Evolutionary conservation across 805 yeast species (phyloP).

Genomic region (Babjeviella inositovora): DNA sequence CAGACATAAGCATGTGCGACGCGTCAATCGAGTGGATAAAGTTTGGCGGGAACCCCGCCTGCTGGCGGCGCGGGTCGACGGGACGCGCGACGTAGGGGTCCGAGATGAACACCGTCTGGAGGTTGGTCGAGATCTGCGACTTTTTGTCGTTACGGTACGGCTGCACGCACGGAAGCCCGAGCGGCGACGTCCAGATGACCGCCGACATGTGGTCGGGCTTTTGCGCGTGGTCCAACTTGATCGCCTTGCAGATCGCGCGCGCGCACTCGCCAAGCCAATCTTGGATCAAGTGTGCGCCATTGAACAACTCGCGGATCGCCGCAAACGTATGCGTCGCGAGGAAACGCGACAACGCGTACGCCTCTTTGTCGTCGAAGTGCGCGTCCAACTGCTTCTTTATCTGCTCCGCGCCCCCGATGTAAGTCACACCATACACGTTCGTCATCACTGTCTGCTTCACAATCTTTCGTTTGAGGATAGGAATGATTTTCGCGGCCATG

Average conservation of each 20-base stretch:
- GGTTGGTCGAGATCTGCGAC: constrained; percentile 58
- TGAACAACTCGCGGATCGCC: constrained; percentile 72
- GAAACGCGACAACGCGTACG: constrained; percentile 38
- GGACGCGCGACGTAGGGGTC: constrained; percentile 80
- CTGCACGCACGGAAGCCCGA: constrained; percentile 92
- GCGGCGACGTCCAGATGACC: constrained; percentile 95
- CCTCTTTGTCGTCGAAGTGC: constrained; percentile 23
- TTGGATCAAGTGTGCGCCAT: constrained; percentile 88
- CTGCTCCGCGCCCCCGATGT: constrained; percentile 83
- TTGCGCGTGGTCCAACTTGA: constrained; percentile 22
- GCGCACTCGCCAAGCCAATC: constrained; percentile 94
- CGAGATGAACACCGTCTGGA: constrained; percentile 74
- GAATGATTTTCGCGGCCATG: constrained; percentile 22
- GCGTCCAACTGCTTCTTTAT: constrained; percentile 64
- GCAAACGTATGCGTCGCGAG: constrained; percentile 66
- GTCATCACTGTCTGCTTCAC: constrained; percentile 98
- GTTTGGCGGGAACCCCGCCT: constrained; percentile 90
- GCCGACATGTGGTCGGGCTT: constrained; percentile 61
- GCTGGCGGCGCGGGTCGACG: constrained; percentile 81
- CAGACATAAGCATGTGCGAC: constrained; percentile 88
- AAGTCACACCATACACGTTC: constrained; percentile 93
- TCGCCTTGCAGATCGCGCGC: constrained; percentile 59
- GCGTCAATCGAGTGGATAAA: constrained; percentile 93
- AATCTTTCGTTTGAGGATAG: constrained; percentile 66
- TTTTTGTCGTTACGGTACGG: constrained; percentile 69